Conservation (phyloP, 1,284 basidiomycete species). For the Irpex rosettiformis region DNA sequence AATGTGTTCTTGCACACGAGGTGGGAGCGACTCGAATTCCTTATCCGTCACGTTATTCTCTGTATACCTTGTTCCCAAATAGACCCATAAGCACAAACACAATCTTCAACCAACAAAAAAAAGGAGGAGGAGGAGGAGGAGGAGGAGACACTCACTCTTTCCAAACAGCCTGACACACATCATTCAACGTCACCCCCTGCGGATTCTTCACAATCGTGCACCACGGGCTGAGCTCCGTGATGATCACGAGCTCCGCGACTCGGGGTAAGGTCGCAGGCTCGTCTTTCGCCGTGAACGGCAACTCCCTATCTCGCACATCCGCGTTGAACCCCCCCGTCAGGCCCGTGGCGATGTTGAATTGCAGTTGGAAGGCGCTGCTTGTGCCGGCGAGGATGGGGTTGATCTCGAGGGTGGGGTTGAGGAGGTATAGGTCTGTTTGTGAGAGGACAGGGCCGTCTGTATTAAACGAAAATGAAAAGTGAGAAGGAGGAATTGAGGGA, state of each 20-base stretch:
- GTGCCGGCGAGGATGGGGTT: constrained; percentile 64
- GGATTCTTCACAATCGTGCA: constrained; percentile 74
- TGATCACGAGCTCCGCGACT: constrained; percentile 67
- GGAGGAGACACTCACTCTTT: constrained; percentile 70
- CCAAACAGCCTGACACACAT: constrained; percentile 64
- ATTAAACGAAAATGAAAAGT: not conserved
- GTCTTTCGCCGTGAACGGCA: constrained; percentile 62
- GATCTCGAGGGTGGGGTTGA: constrained; percentile 57
- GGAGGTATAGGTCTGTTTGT: constrained; percentile 73
- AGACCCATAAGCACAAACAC: no score
- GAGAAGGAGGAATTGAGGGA: not conserved
- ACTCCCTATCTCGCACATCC: constrained; percentile 54
- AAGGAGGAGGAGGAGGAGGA: no score
- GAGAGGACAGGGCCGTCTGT: constrained; percentile 76
- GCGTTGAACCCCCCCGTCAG: constrained; percentile 48
- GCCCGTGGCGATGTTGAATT: constrained; percentile 70
- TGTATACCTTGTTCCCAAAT: constrained; percentile 57
- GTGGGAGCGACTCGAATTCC: constrained; percentile 58
- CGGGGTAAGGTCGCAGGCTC: constrained; percentile 79
- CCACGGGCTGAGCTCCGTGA: constrained; percentile 74
- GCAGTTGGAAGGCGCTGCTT: constrained; percentile 52
- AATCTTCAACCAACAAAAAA: no score
- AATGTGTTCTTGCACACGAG: constrained; percentile 65
- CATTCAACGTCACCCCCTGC: constrained; percentile 66
- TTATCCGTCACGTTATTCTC: constrained; percentile 62